phyloP scores from a whole-genome alignment of 129 eudicot species.

The Helichrysum umbraculigerum region DNA sequence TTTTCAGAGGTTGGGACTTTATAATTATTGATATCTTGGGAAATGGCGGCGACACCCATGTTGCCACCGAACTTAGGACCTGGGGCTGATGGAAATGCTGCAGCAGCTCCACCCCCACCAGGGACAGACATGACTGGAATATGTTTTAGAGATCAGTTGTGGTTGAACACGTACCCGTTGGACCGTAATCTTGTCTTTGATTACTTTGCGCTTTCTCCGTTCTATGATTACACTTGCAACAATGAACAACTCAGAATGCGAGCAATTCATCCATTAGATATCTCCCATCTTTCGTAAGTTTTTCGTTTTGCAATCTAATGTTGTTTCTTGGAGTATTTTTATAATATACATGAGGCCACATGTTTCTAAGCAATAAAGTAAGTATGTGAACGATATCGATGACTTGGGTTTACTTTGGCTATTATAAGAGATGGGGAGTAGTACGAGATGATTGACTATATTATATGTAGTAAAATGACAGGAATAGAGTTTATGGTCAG shows the following conservation, averaged over 20 bases:
- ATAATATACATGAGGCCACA: neutral
- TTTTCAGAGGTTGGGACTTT: neutral
- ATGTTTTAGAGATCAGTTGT: constrained; percentile 82
- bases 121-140: constrained; percentile 96
- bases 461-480: constrained; percentile 69
- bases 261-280: constrained; percentile 82
- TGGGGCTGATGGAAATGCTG: constrained; percentile 53
- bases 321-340: neutral
- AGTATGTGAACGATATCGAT: neutral
- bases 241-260: constrained; percentile 80
- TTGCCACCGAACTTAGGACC: constrained; percentile 44
- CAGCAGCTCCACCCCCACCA: constrained; percentile 60
- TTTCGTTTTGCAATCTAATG: neutral
- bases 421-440: neutral
- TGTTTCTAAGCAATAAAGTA: neutral
- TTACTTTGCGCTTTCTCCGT: constrained; percentile 88
- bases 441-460: constrained; percentile 6
- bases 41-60: constrained; percentile 78
- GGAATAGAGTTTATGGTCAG: constrained; percentile 69
- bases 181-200: constrained; percentile 87
- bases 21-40: neutral
- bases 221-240: constrained; percentile 83
- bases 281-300: constrained; percentile 74
- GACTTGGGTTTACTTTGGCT: neutral
- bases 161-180: constrained; percentile 83